Conservation (phyloP, 2,329 filamentous ascomycete species). For the Ilyonectria robusta region DNA sequence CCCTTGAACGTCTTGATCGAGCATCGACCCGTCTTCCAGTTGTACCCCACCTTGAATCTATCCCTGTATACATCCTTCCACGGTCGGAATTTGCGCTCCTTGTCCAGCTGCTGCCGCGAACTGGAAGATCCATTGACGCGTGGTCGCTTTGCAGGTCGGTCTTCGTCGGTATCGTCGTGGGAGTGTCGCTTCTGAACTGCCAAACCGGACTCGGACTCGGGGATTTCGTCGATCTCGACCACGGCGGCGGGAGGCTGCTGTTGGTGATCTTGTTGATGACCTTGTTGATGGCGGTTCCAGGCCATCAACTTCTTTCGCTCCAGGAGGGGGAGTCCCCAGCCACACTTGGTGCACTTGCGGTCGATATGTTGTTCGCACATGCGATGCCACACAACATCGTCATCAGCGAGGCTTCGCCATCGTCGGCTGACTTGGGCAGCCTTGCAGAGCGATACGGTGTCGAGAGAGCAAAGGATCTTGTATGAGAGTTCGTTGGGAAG, state of each 20-base stretch:
- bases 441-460: conserved; percentile 95
- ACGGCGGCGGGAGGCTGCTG: conserved; percentile 46
- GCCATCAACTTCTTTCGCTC: conserved; percentile 90
- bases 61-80: conserved; percentile 99
- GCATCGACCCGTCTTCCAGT: conserved; percentile 97
- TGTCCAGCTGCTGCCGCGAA: conserved; percentile 54
- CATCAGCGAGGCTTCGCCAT: conserved; percentile 93
- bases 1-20: conserved; percentile 87
- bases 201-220: conserved; percentile 41
- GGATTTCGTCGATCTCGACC: conserved; percentile 45
- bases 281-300: conserved; percentile 87
- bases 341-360: conserved; percentile 93
- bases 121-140: conserved; percentile 46
- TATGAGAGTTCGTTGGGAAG: conserved; percentile 92
- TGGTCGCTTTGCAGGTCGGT: conserved; percentile 52
- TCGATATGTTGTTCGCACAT: conserved; percentile 99
- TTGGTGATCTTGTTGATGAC: conserved; percentile 79
- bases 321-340: conserved; percentile 91
- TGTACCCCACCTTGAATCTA: conserved; percentile 93
- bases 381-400: conserved; percentile 95
- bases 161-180: conserved; percentile 46
- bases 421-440: conserved; percentile 92
- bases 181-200: conserved; percentile 52
- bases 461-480: conserved; percentile 92
- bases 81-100: conserved; percentile 69